phyloP scores from a whole-genome alignment of 352 stramenopile species.

The Blastocystis sp. region DNA sequence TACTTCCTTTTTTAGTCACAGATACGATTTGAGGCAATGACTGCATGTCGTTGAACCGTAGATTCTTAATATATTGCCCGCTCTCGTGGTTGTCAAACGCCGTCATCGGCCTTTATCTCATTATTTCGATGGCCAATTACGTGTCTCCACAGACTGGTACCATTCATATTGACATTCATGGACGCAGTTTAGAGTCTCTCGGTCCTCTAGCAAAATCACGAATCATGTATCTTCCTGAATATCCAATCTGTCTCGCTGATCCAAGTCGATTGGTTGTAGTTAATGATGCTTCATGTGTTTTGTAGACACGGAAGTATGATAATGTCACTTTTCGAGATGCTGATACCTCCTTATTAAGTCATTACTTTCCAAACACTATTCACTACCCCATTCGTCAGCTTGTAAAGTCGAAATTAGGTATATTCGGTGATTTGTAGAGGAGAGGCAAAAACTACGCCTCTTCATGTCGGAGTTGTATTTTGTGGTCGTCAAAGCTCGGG shows the following conservation, averaged over 20 bases:
- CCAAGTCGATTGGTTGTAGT: not conserved
- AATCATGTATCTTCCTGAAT: constrained; percentile 7
- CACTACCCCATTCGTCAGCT: constrained; percentile 24
- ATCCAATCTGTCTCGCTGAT: constrained; percentile 2
- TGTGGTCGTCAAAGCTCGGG: constrained; percentile 68
- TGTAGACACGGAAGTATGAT: constrained; percentile 19
- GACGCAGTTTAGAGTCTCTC: not conserved
- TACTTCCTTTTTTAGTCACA: too few species aligned
- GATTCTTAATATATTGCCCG: not conserved
- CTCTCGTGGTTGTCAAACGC: not conserved
- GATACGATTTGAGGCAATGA: not conserved
- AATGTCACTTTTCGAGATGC: constrained; percentile 1
- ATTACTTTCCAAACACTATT: constrained; percentile 59
- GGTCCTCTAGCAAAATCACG: not conserved
- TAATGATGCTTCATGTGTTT: not conserved
- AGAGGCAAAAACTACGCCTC: not conserved
- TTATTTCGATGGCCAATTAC: constrained; percentile 40
- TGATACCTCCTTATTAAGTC: not conserved
- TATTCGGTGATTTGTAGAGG: not conserved
- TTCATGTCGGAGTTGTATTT: constrained; percentile 67
- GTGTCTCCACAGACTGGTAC: constrained; percentile 25
- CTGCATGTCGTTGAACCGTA: not conserved
- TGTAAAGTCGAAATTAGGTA: not conserved
- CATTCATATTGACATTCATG: constrained; percentile 54
- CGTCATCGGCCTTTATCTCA: not conserved